A percentile compares a stretch with the other conserved stretches of the same genome.
phyloP scores from a whole-genome alignment of 176 grass and related monocot species.

The Lolium rigidum region DNA sequence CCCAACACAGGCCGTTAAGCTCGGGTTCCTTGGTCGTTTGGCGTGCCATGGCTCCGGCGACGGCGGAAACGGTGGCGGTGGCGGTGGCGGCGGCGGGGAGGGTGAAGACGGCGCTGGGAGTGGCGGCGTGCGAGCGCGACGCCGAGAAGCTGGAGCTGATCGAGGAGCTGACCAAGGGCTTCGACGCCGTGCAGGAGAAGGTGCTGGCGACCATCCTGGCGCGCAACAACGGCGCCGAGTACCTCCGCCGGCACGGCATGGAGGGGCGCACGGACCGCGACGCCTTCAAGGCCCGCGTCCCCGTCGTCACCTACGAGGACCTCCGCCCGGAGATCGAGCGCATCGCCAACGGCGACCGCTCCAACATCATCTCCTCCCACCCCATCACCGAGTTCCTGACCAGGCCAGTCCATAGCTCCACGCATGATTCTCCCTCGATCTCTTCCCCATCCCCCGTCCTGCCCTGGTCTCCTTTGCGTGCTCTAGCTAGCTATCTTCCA shows the following conservation, averaged over 20 bases:
- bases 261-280: conserved; percentile 60
- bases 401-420: conserved; percentile 38
- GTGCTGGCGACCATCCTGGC: conserved; percentile 77
- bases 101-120: conserved; percentile 20
- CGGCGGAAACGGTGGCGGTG: background rate
- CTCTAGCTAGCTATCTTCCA: background rate
- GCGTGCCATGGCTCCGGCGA: conserved; percentile 47
- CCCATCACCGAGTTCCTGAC: conserved; percentile 96
- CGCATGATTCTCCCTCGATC: background rate
- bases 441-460: no score
- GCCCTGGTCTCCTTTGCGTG: background rate
- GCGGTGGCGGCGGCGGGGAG: background rate
- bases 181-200: conserved; percentile 63
- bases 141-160: conserved; percentile 86
- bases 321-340: conserved; percentile 83
- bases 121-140: conserved; percentile 70
- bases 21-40: background rate
- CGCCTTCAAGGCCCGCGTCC: conserved; percentile 73
- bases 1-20: background rate
- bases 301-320: conserved; percentile 88
- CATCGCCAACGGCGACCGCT: conserved; percentile 94
- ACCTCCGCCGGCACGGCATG: conserved; percentile 75
- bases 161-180: conserved; percentile 69
- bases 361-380: conserved; percentile 79
- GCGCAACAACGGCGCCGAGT: conserved; percentile 82